A percentile compares a stretch with the other conserved stretches of the same genome.
Conservation (phyloP, 192 early-diverging fungal species). For the Entomortierella chlamydospora region DNA sequence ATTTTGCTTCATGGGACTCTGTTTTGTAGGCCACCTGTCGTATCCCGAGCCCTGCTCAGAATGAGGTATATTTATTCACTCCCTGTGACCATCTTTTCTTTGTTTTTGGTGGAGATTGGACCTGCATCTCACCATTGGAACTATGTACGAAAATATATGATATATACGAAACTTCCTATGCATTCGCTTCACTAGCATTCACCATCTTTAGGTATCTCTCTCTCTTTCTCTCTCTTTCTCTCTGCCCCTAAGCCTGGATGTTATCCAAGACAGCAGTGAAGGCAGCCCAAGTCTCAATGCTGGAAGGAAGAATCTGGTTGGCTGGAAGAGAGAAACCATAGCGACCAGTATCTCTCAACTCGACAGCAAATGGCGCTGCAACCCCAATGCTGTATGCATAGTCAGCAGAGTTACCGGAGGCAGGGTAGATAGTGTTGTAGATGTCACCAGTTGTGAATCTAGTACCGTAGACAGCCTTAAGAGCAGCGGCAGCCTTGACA, state of each 20-base stretch:
- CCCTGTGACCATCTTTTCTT: neutral
- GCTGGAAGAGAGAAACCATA: constrained; percentile 46
- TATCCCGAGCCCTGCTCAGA: constrained; percentile 5
- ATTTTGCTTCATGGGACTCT: neutral
- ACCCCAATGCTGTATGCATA: constrained; percentile 60
- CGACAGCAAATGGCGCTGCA: constrained; percentile 41
- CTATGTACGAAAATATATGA: too few relatives aligned
- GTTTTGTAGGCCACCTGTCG: neutral
- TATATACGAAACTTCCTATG: too few relatives aligned
- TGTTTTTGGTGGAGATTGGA: constrained; percentile 4
- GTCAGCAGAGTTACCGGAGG: constrained; percentile 64
- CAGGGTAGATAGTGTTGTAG: constrained; percentile 64
- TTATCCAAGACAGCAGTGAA: constrained; percentile 42
- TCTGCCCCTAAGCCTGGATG: constrained; percentile 20
- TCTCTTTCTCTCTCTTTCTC: neutral
- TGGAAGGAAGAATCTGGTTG: constrained; percentile 35
- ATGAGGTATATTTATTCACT: neutral
- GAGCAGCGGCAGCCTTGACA: constrained; percentile 19
- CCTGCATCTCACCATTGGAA: constrained; percentile 3
- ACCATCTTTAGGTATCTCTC: neutral
- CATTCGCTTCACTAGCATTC: constrained; percentile 5
- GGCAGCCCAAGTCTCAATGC: constrained; percentile 46
- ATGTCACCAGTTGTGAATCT: constrained; percentile 56
- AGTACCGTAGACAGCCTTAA: constrained; percentile 44
- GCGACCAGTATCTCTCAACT: constrained; percentile 40